Base-by-base conservation (phyloP, 2,329 filamentous ascomycete species). In the Chrysoporthe puriensis region DNA sequence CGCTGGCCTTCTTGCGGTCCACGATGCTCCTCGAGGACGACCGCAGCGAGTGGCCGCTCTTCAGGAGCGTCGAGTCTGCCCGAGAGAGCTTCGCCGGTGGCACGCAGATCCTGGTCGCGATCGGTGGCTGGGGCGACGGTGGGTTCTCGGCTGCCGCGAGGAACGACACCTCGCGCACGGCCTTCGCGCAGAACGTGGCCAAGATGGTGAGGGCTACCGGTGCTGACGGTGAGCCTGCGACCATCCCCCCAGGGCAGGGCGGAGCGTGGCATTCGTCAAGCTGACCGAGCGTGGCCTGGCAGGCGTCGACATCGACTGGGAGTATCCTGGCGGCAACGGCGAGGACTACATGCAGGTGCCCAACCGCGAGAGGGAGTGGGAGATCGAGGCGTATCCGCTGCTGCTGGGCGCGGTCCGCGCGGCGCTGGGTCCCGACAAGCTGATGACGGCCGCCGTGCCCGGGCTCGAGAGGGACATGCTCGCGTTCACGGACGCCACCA, bases 91-190 rank as follows among this genome's bases (percentile, higher is more conserved):
- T 90, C 69, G 77, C 77, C 7, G 68, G 77, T 0, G 81, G 80
- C 36, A 88, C 89, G 26, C 89, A 90, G 71, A 77, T 93, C 32
- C 84, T 90, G 79, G 83, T 93, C 48, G 90, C 91, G 26, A 87
- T 94, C 70, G 91, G 91, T 13, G 91, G 91, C 63, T 94, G 91
- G 91, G 90, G 90, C 0, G 89, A 92, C 69, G 75, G 77, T 7
- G 90, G 90, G 0, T 93, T 92, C 73, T 83, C 85, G 0, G 76
- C 75, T 11, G 90, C 85, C 0, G 86, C 88, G 1, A 82, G 80
- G 62, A 82, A 83, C 3, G 80, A 84, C 0, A 72, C 77, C 6
- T 84, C 82, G 1, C 85, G 89, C 18, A 79, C 82, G 69, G 79
- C 78, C 8, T 94, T 90, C 78, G 88, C 90, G 1, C 80, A 80